These are phyloP conservation scores for Cyberlindnera saturnus DNA, from an alignment of 805 yeast species.

Conservation along the genomic window DNA sequence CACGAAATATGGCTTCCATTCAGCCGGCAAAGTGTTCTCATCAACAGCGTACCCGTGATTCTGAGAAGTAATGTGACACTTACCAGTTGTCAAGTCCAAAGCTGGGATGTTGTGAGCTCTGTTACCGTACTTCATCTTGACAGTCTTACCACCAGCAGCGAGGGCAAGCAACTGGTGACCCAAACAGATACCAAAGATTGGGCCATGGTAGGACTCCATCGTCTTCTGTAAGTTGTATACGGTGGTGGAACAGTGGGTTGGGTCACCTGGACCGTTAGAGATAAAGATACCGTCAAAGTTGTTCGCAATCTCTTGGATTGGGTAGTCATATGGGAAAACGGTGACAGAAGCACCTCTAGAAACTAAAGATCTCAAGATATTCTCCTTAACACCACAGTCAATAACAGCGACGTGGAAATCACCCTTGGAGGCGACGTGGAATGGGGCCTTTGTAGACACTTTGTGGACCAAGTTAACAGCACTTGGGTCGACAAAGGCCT, in stretches of 20 bases:
- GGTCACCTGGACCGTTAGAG: conserved; percentile 97
- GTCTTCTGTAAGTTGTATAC: conserved; percentile 67
- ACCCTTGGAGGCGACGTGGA: conserved; percentile 68
- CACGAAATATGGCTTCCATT: conserved; percentile 82
- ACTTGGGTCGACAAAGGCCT: conserved; percentile 88
- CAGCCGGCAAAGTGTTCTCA: conserved; percentile 61
- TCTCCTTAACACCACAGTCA: conserved; percentile 98
- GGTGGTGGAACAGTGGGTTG: conserved; percentile 81
- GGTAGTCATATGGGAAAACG: conserved; percentile 94
- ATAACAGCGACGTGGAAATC: conserved; percentile 82
- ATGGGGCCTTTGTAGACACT: conserved; percentile 93
- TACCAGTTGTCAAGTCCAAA: conserved; percentile 80
- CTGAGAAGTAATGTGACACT: conserved; percentile 97
- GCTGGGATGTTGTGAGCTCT: conserved; percentile 99
- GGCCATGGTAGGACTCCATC: conserved; percentile 61
- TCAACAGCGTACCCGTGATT: conserved; percentile 99
- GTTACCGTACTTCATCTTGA: conserved; percentile 94
- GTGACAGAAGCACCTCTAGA: conserved; percentile 94
- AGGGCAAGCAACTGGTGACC: conserved; percentile 96
- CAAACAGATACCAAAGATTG: conserved; percentile 95
- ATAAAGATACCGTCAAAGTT: conserved; percentile 93
- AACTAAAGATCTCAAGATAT: conserved; percentile 88
- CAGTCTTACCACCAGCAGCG: conserved; percentile 90
- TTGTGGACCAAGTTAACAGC: conserved; percentile 83
- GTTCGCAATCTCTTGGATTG: conserved; percentile 83